Conservation (phyloP, 164 flowering plant species). For the Warburgia ugandensis region DNA sequence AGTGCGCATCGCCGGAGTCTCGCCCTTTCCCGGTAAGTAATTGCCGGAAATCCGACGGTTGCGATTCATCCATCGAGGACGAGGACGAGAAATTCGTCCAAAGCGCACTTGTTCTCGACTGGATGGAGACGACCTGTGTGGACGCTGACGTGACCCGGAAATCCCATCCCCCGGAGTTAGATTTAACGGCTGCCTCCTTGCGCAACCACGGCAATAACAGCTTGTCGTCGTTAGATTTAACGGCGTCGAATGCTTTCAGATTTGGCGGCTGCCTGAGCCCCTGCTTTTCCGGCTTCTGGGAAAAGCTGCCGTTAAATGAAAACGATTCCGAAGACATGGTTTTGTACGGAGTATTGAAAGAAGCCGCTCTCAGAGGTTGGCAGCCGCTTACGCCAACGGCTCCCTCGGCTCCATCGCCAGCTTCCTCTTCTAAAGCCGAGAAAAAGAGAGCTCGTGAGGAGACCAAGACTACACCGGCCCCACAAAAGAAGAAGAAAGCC, state of each 20-base stretch:
- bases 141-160: background rate
- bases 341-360: slow-evolving; percentile 16
- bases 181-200: background rate
- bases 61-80: slow-evolving; percentile 10
- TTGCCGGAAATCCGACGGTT: slow-evolving; percentile 5
- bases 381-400: slow-evolving; percentile 9
- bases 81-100: slow-evolving; percentile 11
- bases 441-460: background rate
- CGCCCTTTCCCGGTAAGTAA: background rate
- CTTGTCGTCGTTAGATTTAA: slow-evolving; percentile 9
- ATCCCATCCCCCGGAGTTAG: slow-evolving; percentile 1
- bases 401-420: background rate
- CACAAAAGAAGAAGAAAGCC: slow-evolving; percentile 8
- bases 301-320: slow-evolving; percentile 20
- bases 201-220: background rate
- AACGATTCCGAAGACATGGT: slow-evolving; percentile 25
- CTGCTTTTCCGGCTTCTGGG: slow-evolving; percentile 14
- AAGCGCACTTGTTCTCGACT: slow-evolving; percentile 7
- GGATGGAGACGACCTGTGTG: background rate
- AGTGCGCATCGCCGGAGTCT: slow-evolving; percentile 9
- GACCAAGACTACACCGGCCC: background rate
- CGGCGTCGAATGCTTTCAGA: background rate
- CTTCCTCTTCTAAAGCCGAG: background rate
- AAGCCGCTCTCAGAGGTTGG: slow-evolving; percentile 14
- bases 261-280: slow-evolving; percentile 9